Evolutionary conservation across 805 yeast genomes (phyloP), one percentile per base, ranked within the genome.

Genomic region (Starmerella cellae): DNA sequence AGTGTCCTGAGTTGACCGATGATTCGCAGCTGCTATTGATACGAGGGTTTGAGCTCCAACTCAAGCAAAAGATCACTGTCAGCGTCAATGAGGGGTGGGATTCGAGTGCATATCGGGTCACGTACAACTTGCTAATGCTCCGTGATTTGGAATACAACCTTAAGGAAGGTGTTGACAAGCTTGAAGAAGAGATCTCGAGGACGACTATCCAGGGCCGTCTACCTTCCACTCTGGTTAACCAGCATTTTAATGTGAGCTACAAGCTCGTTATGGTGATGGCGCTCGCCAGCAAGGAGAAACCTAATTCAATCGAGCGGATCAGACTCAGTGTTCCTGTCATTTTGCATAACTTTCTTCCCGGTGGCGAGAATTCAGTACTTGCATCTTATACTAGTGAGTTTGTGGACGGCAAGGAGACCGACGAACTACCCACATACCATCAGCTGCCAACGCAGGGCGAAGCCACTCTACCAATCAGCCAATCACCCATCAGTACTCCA

Each of bases 31-130:
- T 49, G 17, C 27, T 50, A 3, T 16, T 45, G 10, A 19, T 50
- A 3, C 32, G 35, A 14, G 14, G 23, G 1, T 16, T 45, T 29
- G 35, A 32, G 21, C 30, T 50, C 16, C 28, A 24, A 5, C 19
- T 50, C 31, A 50, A 50, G 30, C 46, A 39, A 22, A 49, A 49
- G 37, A 37, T 31, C 24, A 19, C 41, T 6, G 53, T 50, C 6
- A 38, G 42, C 23, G 54, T 50, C 2, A 35, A 41, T 13, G 38
- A 44, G 16, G 51, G 50, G 22, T 39, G 49, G 47, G 32, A 46
- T 26, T 24, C 50, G 1, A 32, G 38, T 5, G 26, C 19, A 1
- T 37, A 38, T 19, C 39, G 52, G 2, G 50, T 39, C 2, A n/a
- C 16, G 13, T 41, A 18, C 21, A 27, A 20, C 9, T 3, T 49